These are phyloP conservation scores for Gaultheria prostrata DNA, from an alignment of 148 eudicot species.

Conservation along the genomic window DNA sequence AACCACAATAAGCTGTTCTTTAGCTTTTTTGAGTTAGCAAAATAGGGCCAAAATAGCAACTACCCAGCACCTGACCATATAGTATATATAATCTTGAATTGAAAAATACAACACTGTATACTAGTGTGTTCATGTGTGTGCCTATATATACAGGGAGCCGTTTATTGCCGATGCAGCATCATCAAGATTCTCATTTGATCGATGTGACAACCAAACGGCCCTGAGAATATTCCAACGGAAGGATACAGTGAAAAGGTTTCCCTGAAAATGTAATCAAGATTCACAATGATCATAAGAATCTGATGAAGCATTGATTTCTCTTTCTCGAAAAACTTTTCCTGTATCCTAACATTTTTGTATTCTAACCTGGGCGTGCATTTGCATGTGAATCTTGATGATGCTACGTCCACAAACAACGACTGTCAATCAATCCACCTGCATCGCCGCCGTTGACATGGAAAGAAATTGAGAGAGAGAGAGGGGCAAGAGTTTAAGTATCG, in stretches of 20 bases:
- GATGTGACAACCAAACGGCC: no score
- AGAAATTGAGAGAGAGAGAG: not conserved
- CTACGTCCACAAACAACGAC: slow-evolving; percentile 43
- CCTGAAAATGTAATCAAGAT: no score
- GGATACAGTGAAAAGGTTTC: no score
- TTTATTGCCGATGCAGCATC: slow-evolving; percentile 54
- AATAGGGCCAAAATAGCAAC: slow-evolving; percentile 4
- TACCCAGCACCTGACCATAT: slow-evolving; percentile 18
- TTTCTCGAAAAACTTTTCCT: no score
- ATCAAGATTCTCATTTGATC: slow-evolving; percentile 44
- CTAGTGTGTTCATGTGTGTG: no score
- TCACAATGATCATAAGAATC: no score
- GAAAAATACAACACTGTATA: not conserved
- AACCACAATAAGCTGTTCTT: no score
- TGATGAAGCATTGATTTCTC: no score
- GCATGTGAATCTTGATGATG: slow-evolving; percentile 56
- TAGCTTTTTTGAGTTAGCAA: no score
- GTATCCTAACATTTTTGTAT: no score
- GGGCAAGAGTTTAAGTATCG: not conserved
- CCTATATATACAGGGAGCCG: slow-evolving; percentile 15
- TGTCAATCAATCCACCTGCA: slow-evolving; percentile 18
- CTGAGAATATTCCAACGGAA: no score
- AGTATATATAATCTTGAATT: no score
- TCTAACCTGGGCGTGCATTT: slow-evolving; percentile 11
- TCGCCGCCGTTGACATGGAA: not conserved